A percentile compares a stretch with the other conserved stretches of the same genome.
Conservation (phyloP, 345 rosid species). For the Salix exigua region DNA sequence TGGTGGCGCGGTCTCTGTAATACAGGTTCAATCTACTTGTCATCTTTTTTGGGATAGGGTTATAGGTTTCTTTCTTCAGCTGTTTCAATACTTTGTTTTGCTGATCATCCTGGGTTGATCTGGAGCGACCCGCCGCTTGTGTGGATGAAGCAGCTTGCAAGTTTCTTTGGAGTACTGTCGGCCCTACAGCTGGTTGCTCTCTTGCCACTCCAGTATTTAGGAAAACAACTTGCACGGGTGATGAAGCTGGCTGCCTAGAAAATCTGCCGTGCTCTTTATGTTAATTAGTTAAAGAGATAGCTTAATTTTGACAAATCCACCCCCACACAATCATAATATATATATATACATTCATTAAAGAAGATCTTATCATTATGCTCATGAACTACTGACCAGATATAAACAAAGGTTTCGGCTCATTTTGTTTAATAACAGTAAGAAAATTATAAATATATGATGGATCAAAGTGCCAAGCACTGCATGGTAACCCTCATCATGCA, state of each 20-base stretch:
- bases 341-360: too few relatives aligned
- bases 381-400: too few relatives aligned
- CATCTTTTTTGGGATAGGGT: constrained; percentile 46
- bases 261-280: constrained; percentile 3
- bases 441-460: too few relatives aligned
- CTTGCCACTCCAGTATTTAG: background rate
- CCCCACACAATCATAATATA: too few relatives aligned
- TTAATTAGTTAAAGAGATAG: background rate
- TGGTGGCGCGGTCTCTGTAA: constrained; percentile 39
- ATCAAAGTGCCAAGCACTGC: background rate
- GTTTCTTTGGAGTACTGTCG: background rate
- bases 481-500: too few relatives aligned
- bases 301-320: too few relatives aligned
- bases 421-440: too few relatives aligned
- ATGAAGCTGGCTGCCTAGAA: background rate
- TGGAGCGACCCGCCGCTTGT: constrained; percentile 14
- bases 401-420: too few relatives aligned
- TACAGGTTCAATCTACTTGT: constrained; percentile 45
- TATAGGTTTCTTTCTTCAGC: constrained; percentile 57
- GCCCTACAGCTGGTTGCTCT: constrained; percentile 15
- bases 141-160: background rate
- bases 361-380: too few relatives aligned
- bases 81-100: constrained; percentile 37
- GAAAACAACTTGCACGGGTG: constrained; percentile 3
- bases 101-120: constrained; percentile 22